A percentile compares a stretch with the other conserved stretches of the same genome.
phyloP scores from a whole-genome alignment of 495 filamentous ascomycete species.

The Melanomma pulvis-pyrius region DNA sequence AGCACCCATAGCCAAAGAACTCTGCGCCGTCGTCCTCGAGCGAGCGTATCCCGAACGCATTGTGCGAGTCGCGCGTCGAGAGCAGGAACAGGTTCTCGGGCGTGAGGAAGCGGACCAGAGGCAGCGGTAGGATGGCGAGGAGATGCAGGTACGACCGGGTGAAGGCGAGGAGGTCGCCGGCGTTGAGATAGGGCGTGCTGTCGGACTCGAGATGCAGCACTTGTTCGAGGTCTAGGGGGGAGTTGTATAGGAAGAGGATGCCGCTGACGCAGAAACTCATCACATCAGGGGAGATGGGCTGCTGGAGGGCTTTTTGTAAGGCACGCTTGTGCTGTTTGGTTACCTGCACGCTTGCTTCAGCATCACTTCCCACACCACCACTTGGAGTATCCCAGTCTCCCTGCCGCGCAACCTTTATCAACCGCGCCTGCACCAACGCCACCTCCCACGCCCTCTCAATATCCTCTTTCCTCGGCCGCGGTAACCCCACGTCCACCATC shows the following conservation, averaged over 20 bases:
- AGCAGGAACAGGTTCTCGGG: slow-evolving; percentile 35
- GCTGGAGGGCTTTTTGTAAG: slow-evolving; percentile 20
- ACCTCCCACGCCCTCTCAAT: slow-evolving; percentile 31
- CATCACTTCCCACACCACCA: neutral
- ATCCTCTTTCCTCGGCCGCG: slow-evolving; percentile 20
- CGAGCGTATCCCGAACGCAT: slow-evolving; percentile 45
- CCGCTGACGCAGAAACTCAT: slow-evolving; percentile 39
- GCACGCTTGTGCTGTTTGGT: slow-evolving; percentile 29
- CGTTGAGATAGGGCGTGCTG: slow-evolving; percentile 37
- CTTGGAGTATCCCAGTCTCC: slow-evolving; percentile 1
- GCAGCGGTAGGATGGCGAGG: slow-evolving; percentile 33
- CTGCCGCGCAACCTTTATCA: slow-evolving; percentile 29
- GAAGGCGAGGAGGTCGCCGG: slow-evolving; percentile 37
- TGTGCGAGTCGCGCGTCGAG: slow-evolving; percentile 40
- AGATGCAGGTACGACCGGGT: slow-evolving; percentile 42
- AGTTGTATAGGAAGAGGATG: slow-evolving; percentile 26
- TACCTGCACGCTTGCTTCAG: slow-evolving; percentile 4
- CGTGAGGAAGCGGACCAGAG: slow-evolving; percentile 34
- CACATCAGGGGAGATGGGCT: slow-evolving; percentile 37
- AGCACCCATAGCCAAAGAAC: slow-evolving; percentile 47
- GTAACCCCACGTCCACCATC: slow-evolving; percentile 28
- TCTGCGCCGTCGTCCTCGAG: slow-evolving; percentile 45
- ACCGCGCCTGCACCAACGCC: slow-evolving; percentile 8
- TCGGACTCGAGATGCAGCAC: slow-evolving; percentile 35
- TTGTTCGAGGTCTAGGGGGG: slow-evolving; percentile 15